Evolutionary conservation across 169 alveolate species (phyloP).

Genomic region (Plasmodium ovale): DNA sequence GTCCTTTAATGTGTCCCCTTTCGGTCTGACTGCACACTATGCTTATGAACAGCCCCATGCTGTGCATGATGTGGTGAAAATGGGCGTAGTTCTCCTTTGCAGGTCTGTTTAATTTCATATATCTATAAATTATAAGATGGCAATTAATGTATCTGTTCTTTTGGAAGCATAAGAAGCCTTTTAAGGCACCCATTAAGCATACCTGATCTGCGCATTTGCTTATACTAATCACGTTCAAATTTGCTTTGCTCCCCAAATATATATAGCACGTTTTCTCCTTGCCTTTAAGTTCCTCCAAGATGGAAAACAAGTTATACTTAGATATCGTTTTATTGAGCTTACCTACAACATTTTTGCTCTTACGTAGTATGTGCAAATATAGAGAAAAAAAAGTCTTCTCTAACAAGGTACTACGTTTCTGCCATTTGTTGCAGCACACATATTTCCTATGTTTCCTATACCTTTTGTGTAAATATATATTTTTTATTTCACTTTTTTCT

Average conservation of each 20-base stretch:
- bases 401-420: neutral
- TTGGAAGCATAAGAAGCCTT: neutral
- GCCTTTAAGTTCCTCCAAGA: constrained; percentile 59
- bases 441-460: neutral
- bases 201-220: constrained; percentile 46
- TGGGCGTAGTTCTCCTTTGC: neutral
- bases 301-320: constrained; percentile 32
- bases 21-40: constrained; percentile 27
- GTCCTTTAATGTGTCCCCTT: constrained; percentile 1
- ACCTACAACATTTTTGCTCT: constrained; percentile 8
- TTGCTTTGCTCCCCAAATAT: constrained; percentile 21
- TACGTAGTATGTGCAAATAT: neutral
- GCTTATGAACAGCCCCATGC: constrained; percentile 37
- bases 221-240: constrained; percentile 58
- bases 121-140: constrained; percentile 39
- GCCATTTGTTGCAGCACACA: neutral
- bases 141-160: constrained; percentile 22
- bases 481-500: neutral
- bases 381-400: constrained; percentile 13
- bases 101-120: constrained; percentile 25
- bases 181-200: constrained; percentile 12
- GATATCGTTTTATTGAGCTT: constrained; percentile 12
- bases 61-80: constrained; percentile 38
- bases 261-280: constrained; percentile 37
- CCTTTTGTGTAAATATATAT: neutral